Conservation (phyloP, 1,139 yeast genomes). For the Taphrina flavorubra region DNA sequence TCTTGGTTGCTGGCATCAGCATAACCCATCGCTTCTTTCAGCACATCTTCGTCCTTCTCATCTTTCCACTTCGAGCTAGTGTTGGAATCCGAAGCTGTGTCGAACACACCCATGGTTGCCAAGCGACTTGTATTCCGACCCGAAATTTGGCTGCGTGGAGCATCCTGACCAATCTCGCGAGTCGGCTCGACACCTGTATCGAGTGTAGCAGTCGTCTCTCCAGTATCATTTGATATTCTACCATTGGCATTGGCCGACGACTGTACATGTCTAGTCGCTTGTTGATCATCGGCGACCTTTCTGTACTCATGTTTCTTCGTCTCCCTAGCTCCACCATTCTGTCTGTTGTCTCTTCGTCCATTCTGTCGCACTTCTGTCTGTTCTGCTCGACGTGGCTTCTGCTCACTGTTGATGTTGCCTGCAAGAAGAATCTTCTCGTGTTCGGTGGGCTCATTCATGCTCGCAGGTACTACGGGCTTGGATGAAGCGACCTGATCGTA, state of each 20-base stretch:
- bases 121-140: slow-evolving; percentile 30
- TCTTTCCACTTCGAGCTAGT: slow-evolving; percentile 29
- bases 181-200: neutral
- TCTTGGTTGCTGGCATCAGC: slow-evolving; percentile 30
- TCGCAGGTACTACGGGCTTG: slow-evolving; percentile 28
- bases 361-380: slow-evolving; percentile 25
- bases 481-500: slow-evolving; percentile 22
- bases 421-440: slow-evolving; percentile 28
- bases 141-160: slow-evolving; percentile 15
- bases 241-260: neutral
- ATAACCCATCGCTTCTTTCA: slow-evolving; percentile 35
- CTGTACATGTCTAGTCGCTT: slow-evolving; percentile 1
- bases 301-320: slow-evolving; percentile 19
- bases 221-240: neutral
- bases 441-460: slow-evolving; percentile 21
- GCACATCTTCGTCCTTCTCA: slow-evolving; percentile 39
- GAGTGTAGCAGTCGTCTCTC: neutral
- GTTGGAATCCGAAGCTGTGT: slow-evolving; percentile 13
- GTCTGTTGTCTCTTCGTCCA: slow-evolving; percentile 22
- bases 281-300: slow-evolving; percentile 17
- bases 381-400: slow-evolving; percentile 31
- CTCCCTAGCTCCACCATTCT: slow-evolving; percentile 23
- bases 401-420: slow-evolving; percentile 39
- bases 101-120: slow-evolving; percentile 36
- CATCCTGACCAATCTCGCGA: slow-evolving; percentile 4